phyloP scores from a whole-genome alignment of 768 basidiomycete species.

The Tylopilus sp. region DNA sequence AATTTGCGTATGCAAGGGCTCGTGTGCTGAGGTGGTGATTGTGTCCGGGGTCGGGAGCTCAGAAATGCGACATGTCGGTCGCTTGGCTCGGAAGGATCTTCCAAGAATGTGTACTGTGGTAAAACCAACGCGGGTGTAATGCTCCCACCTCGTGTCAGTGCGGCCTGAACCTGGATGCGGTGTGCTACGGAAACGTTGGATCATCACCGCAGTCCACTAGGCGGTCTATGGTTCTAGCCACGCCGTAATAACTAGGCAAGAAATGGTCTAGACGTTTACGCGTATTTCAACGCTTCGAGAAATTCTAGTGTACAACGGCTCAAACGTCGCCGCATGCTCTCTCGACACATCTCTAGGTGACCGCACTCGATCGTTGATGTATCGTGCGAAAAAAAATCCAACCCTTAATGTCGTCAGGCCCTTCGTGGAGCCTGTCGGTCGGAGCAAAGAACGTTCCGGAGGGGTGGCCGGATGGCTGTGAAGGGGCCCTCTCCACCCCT shows the following conservation, averaged over 20 bases:
- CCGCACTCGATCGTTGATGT: background rate
- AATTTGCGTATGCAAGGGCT: background rate
- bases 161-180: background rate
- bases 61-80: background rate
- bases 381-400: background rate
- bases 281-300: background rate
- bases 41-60: background rate
- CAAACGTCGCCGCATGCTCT: background rate
- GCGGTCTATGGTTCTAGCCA: conserved; percentile 2
- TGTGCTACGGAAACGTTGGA: background rate
- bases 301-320: no score
- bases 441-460: background rate
- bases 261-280: background rate
- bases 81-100: conserved; percentile 1
- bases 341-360: background rate
- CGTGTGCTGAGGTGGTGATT: background rate
- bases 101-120: background rate
- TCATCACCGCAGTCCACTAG: background rate
- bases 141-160: background rate
- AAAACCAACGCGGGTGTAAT: background rate
- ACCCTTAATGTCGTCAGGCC: background rate
- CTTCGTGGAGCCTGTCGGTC: background rate
- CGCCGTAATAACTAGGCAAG: background rate
- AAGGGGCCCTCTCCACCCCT: background rate
- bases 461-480: background rate